Conservation (phyloP, 2,329 filamentous ascomycete genomes). For the Cryphonectria parasitica region DNA sequence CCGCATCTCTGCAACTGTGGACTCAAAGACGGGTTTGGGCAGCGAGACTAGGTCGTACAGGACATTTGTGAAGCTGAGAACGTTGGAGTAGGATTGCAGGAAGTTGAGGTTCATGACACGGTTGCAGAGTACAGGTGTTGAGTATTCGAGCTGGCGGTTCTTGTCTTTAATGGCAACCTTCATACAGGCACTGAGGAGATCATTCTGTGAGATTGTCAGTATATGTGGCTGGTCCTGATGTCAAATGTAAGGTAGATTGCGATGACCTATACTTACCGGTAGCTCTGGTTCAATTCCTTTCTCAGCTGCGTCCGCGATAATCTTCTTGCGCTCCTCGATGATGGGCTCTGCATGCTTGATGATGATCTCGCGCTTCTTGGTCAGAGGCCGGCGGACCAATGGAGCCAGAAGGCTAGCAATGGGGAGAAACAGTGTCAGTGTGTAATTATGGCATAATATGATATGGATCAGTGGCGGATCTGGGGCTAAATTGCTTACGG, state of each 20-base stretch:
- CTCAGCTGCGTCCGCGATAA: constrained; percentile 6
- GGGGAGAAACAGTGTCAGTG: neutral
- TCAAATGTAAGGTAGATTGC: neutral
- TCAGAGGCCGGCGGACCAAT: neutral
- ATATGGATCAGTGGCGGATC: too few relatives aligned
- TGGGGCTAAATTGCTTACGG: neutral
- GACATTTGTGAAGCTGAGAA: constrained; percentile 9
- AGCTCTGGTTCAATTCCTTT: constrained; percentile 8
- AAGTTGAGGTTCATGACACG: constrained; percentile 13
- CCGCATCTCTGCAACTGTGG: neutral
- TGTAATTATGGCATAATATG: neutral
- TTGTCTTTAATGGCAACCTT: constrained; percentile 6
- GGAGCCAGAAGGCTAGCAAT: neutral
- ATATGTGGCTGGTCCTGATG: neutral
- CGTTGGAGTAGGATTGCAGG: constrained; percentile 15
- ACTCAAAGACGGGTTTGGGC: constrained; percentile 5
- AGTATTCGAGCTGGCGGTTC: constrained; percentile 2
- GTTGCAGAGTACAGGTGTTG: neutral
- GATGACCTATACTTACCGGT: neutral
- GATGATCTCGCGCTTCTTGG: neutral
- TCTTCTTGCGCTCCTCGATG: constrained; percentile 11
- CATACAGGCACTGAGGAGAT: constrained; percentile 7
- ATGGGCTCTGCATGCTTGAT: constrained; percentile 8
- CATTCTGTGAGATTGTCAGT: constrained; percentile 2
- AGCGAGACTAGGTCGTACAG: constrained; percentile 7